phyloP scores from a whole-genome alignment of 1,139 yeast species.

The Debaryomyces nepalensis region DNA sequence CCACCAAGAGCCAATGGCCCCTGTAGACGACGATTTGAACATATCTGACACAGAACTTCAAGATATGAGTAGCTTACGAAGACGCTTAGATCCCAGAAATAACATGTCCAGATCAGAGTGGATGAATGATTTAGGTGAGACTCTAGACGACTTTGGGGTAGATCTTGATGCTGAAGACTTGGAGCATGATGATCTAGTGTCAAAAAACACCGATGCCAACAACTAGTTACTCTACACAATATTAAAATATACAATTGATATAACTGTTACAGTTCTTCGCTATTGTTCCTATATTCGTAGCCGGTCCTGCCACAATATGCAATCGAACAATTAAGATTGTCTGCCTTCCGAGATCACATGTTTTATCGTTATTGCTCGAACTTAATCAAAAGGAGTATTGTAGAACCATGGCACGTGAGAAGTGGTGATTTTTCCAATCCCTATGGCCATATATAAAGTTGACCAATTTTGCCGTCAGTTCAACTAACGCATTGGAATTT shows the following conservation, averaged over 20 bases:
- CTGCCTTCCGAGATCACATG: slow-evolving; percentile 11
- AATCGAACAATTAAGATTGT: neutral
- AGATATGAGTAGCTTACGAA: slow-evolving; percentile 27
- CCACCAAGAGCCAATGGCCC: slow-evolving; percentile 38
- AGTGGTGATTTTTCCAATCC: slow-evolving; percentile 17
- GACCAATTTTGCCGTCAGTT: neutral
- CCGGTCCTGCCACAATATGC: neutral
- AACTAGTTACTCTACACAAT: slow-evolving; percentile 1
- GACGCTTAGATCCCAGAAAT: slow-evolving; percentile 33
- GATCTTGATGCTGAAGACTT: slow-evolving; percentile 67
- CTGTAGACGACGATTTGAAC: slow-evolving; percentile 27
- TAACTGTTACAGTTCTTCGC: too few species aligned
- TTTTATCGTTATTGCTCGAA: slow-evolving; percentile 7
- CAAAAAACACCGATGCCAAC: neutral
- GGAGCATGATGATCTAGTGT: slow-evolving; percentile 23
- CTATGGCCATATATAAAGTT: slow-evolving; percentile 7
- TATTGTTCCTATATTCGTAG: neutral
- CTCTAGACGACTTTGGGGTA: slow-evolving; percentile 83
- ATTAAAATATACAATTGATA: neutral
- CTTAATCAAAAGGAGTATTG: neutral
- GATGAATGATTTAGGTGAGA: slow-evolving; percentile 83
- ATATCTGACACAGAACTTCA: slow-evolving; percentile 20
- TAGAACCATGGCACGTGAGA: slow-evolving; percentile 22
- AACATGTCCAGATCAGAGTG: slow-evolving; percentile 54
- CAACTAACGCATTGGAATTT: neutral